Evolutionary conservation across 371 early-diverging fungal species (phyloP).

Genomic region (Mortierella sp.): DNA sequence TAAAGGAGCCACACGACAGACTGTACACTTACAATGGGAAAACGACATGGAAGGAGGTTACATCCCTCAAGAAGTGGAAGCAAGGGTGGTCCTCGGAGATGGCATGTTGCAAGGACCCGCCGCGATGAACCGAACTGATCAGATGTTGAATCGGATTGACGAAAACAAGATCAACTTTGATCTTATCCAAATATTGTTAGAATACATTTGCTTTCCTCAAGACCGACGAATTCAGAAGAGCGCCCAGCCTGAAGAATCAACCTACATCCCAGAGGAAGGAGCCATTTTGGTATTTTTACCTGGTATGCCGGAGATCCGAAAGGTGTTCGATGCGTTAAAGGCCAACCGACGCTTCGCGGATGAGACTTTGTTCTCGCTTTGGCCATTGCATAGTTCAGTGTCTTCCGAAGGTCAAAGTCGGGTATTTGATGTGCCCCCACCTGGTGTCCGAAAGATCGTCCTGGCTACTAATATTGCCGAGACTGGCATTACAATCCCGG

Average conservation of each 20-base stretch:
- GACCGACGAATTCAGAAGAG: slow-evolving; percentile 24
- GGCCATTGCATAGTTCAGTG: slow-evolving; percentile 86
- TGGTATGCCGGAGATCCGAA: slow-evolving; percentile 86
- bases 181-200: slow-evolving; percentile 72
- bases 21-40: slow-evolving; percentile 64
- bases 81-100: slow-evolving; percentile 26
- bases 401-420: slow-evolving; percentile 77
- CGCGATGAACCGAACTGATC: slow-evolving; percentile 60
- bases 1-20: slow-evolving; percentile 61
- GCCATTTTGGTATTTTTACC: slow-evolving; percentile 92
- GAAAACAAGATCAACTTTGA: slow-evolving; percentile 79
- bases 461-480: slow-evolving; percentile 96
- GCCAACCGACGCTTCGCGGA: slow-evolving; percentile 63
- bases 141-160: slow-evolving; percentile 70
- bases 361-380: slow-evolving; percentile 62
- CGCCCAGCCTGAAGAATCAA: slow-evolving; percentile 12
- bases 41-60: slow-evolving; percentile 45
- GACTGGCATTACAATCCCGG: slow-evolving; percentile 96
- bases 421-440: slow-evolving; percentile 73
- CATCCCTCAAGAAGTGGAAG: slow-evolving; percentile 33
- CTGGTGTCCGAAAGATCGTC: slow-evolving; percentile 85
- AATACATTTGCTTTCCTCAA: slow-evolving; percentile 65
- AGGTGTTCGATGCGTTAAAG: slow-evolving; percentile 67
- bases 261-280: slow-evolving; percentile 68
- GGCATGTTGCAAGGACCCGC: slow-evolving; percentile 34